phyloP scores from a whole-genome alignment of 2,329 filamentous ascomycete genomes.

The Neurospora sp. region DNA sequence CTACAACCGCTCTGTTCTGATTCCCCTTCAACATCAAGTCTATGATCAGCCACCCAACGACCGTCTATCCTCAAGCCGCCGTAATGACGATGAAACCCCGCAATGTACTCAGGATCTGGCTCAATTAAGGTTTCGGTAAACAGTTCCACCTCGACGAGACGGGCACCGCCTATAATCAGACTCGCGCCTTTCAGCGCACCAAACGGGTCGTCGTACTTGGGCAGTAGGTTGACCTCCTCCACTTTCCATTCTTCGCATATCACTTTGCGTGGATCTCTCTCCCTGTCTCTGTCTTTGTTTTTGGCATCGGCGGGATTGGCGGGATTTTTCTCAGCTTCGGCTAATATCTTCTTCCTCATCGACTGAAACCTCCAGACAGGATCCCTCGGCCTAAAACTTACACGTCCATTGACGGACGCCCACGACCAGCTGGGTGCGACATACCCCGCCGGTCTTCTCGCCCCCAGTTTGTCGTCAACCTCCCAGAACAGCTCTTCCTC shows the following conservation, averaged over 20 bases:
- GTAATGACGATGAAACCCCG: background rate
- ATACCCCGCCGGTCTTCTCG: slow-evolving; percentile 1
- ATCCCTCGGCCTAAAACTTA: background rate
- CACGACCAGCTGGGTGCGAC: slow-evolving; percentile 19
- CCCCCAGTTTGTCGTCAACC: background rate
- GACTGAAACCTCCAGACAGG: background rate
- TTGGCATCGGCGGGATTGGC: too few relatives aligned
- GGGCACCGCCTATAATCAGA: background rate
- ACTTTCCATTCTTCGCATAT: background rate
- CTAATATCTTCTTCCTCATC: background rate
- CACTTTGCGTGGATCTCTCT: background rate
- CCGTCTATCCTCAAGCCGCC: background rate
- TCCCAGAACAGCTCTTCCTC: slow-evolving; percentile 13
- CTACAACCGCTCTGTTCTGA: too few relatives aligned
- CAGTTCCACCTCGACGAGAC: background rate
- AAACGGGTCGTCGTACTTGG: background rate
- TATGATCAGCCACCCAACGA: background rate
- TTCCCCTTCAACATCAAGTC: background rate
- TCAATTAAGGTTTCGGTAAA: background rate
- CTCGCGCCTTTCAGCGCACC: background rate
- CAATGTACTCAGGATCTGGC: background rate
- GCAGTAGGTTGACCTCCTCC: background rate
- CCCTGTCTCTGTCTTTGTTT: background rate
- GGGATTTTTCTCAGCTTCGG: background rate
- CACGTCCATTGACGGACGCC: slow-evolving; percentile 12